Conservation (phyloP, 805 yeast species). For the Cyberlindnera americana region DNA sequence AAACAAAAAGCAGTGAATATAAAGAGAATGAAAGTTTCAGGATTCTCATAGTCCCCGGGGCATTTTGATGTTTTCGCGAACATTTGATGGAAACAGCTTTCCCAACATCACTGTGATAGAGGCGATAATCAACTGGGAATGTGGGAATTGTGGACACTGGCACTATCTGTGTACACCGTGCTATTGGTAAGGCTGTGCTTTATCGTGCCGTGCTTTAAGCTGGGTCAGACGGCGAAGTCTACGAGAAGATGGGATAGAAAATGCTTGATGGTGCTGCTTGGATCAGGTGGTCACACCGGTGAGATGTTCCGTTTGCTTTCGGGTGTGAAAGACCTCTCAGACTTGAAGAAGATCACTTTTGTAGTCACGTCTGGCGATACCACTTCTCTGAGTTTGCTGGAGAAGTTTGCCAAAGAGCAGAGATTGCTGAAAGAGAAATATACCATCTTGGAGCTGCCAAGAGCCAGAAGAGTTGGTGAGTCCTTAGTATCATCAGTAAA, state of each 20-base stretch:
- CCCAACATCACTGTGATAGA: no score
- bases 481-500: conserved; percentile 41
- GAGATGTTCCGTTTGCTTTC: conserved; percentile 77
- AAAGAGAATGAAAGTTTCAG: no score
- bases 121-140: no score
- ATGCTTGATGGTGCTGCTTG: conserved; percentile 45
- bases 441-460: conserved; percentile 34
- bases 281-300: conserved; percentile 97
- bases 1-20: no score
- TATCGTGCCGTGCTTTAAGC: conserved; percentile 16
- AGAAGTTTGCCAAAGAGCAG: conserved; percentile 13
- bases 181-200: conserved; percentile 12
- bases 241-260: conserved; percentile 8
- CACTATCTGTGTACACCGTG: conserved; percentile 8
- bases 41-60: no score
- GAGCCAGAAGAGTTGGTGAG: conserved; percentile 66
- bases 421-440: conserved; percentile 15
- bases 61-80: no score
- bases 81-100: no score
- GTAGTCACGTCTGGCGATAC: conserved; percentile 49
- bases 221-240: background rate
- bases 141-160: conserved; percentile 11
- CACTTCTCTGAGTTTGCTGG: conserved; percentile 39
- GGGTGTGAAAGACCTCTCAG: conserved; percentile 26
- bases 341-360: conserved; percentile 26